Conservation (phyloP, 2,329 filamentous ascomycete species). For the Simplicillium aogashimaense region DNA sequence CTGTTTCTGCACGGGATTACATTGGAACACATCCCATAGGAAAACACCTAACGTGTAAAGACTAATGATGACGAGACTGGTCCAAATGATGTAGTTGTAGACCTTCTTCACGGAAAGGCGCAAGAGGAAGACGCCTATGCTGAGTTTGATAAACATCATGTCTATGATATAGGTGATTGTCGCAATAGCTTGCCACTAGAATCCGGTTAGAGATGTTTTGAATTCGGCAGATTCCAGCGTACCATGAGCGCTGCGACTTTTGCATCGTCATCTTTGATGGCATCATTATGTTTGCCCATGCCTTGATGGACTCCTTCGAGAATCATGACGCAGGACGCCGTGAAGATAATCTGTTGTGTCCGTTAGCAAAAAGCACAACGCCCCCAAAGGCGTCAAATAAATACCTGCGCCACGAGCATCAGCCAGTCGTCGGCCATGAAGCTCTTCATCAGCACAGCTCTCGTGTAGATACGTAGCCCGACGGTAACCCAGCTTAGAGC, state of each 20-base stretch:
- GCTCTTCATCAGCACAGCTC: slow-evolving; percentile 29
- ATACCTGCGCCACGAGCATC: slow-evolving; percentile 38
- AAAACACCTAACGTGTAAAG: slow-evolving; percentile 38
- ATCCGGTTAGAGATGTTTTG: background rate
- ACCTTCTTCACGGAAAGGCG: slow-evolving; percentile 32
- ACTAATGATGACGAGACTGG: slow-evolving; percentile 33
- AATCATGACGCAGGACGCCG: slow-evolving; percentile 35
- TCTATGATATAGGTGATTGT: slow-evolving; percentile 39
- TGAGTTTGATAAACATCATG: slow-evolving; percentile 49
- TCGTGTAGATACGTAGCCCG: slow-evolving; percentile 31
- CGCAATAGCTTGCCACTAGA: slow-evolving; percentile 39
- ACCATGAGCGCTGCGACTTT: slow-evolving; percentile 37
- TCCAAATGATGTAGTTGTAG: slow-evolving; percentile 38
- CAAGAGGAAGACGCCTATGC: slow-evolving; percentile 42
- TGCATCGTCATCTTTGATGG: slow-evolving; percentile 26
- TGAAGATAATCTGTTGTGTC: slow-evolving; percentile 29
- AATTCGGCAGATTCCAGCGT: slow-evolving; percentile 1
- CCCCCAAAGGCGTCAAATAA: slow-evolving; percentile 1
- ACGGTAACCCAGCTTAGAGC: slow-evolving; percentile 31
- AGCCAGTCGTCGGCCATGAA: slow-evolving; percentile 44
- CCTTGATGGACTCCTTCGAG: slow-evolving; percentile 30
- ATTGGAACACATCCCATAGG: slow-evolving; percentile 43
- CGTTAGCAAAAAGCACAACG: background rate
- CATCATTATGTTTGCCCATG: slow-evolving; percentile 36
- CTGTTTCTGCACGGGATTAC: slow-evolving; percentile 36